phyloP scores from a whole-genome alignment of 768 basidiomycete genomes.

The Mycena polygramma region DNA sequence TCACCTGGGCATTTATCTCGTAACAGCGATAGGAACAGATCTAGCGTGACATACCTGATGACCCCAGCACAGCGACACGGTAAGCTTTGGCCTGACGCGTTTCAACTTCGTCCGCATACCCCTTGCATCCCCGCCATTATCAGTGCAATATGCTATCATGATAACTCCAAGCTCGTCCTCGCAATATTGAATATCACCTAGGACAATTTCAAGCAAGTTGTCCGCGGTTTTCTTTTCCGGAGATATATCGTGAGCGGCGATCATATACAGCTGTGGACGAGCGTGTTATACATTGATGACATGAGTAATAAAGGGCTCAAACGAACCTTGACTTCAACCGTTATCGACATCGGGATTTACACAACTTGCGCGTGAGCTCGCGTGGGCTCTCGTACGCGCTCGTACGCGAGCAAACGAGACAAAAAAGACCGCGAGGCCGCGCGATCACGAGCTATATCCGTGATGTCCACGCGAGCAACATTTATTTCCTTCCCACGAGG shows the following conservation, averaged over 20 bases:
- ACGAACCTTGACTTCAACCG: constrained; percentile 9
- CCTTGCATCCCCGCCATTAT: constrained; percentile 9
- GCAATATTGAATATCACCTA: neutral
- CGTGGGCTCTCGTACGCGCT: no score
- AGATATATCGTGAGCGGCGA: constrained; percentile 16
- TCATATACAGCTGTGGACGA: constrained; percentile 1
- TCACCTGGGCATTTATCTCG: neutral
- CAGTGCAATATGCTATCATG: neutral
- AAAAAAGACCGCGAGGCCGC: no score
- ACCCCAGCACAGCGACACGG: constrained; percentile 2
- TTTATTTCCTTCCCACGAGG: no score
- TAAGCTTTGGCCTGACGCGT: neutral
- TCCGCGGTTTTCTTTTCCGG: constrained; percentile 4
- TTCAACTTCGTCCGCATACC: neutral
- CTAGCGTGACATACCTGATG: constrained; percentile 1
- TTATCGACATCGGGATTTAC: no score
- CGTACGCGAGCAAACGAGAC: no score
- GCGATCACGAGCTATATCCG: no score
- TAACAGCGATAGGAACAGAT: neutral
- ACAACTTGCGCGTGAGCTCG: no score
- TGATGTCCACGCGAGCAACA: no score
- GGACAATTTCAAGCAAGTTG: neutral
- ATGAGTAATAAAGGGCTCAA: neutral
- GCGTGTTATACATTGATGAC: neutral
- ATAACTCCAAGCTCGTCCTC: neutral